These are phyloP conservation scores for Trichoderma sp. DNA, from an alignment of 2,329 filamentous ascomycete genomes.

Conservation along the genomic window DNA sequence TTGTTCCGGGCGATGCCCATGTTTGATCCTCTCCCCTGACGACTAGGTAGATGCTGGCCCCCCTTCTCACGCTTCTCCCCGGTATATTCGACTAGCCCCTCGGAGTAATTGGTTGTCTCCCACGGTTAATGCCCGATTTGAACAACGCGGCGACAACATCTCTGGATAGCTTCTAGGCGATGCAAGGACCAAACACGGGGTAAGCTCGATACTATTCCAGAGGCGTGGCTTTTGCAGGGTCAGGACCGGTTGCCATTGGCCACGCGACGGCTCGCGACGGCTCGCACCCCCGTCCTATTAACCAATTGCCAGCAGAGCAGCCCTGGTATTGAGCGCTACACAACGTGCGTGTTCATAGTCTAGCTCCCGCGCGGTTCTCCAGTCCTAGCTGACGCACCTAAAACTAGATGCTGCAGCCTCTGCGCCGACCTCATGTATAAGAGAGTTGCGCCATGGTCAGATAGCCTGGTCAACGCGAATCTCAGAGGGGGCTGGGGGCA, in stretches of 20 bases:
- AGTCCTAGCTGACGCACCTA: slow-evolving; percentile 23
- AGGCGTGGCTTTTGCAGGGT: slow-evolving; percentile 8
- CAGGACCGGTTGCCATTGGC: slow-evolving; percentile 22
- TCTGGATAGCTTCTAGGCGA: slow-evolving; percentile 13
- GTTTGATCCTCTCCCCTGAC: background rate
- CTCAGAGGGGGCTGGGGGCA: background rate
- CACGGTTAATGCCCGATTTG: slow-evolving; percentile 17
- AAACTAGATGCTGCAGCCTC: slow-evolving; percentile 17
- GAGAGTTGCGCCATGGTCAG: slow-evolving; percentile 1
- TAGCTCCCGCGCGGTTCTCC: slow-evolving; percentile 27
- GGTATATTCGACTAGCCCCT: background rate
- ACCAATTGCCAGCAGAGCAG: slow-evolving; percentile 20
- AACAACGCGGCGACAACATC: background rate
- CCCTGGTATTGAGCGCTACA: slow-evolving; percentile 12
- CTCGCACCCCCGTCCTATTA: background rate
- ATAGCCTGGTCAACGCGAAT: slow-evolving; percentile 1
- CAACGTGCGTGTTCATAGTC: slow-evolving; percentile 10
- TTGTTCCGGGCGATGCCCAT: slow-evolving; percentile 4
- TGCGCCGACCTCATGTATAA: background rate
- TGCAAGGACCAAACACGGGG: slow-evolving; percentile 17
- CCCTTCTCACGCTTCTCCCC: background rate
- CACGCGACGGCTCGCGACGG: slow-evolving; percentile 12
- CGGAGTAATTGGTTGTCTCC: slow-evolving; percentile 15
- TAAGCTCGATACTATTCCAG: slow-evolving; percentile 7
- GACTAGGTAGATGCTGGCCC: background rate